Conservation (phyloP, 2,329 filamentous ascomycete genomes). For the Rhynchosporium graminicola region DNA sequence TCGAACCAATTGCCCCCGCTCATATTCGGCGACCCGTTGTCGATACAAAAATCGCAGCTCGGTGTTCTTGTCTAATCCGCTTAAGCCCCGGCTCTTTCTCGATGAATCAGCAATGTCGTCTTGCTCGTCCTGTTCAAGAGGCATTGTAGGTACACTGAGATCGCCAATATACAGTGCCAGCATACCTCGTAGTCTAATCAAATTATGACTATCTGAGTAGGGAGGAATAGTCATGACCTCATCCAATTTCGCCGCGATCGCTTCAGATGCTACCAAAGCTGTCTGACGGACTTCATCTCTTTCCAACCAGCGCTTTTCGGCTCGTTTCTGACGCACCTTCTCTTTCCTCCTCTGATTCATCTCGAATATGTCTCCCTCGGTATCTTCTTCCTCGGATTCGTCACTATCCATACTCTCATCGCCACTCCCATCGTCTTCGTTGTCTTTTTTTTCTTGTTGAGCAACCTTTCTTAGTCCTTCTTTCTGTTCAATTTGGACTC, state of each 20-base stretch:
- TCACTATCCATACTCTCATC: constrained; percentile 26
- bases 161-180: constrained; percentile 75
- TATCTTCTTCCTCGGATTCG: constrained; percentile 23
- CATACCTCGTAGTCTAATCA: constrained; percentile 73
- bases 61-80: constrained; percentile 16
- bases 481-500: constrained; percentile 62
- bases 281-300: constrained; percentile 36
- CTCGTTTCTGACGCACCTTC: constrained; percentile 20
- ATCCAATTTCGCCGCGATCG: constrained; percentile 71
- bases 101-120: constrained; percentile 24
- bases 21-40: constrained; percentile 31
- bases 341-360: constrained; percentile 26
- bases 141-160: constrained; percentile 50
- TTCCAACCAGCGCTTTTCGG: constrained; percentile 33
- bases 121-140: constrained; percentile 25
- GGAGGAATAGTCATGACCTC: constrained; percentile 67
- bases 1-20: constrained; percentile 28
- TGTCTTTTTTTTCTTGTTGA: constrained; percentile 38
- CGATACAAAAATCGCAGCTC: constrained; percentile 30
- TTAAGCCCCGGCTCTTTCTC: constrained; percentile 28
- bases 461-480: constrained; percentile 45
- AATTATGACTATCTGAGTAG: constrained; percentile 65
- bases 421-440: constrained; percentile 27
- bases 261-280: constrained; percentile 50
- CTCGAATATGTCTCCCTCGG: constrained; percentile 34